phyloP scores from a whole-genome alignment of 306 rosid genomes.

The Castanopsis chinensis region DNA sequence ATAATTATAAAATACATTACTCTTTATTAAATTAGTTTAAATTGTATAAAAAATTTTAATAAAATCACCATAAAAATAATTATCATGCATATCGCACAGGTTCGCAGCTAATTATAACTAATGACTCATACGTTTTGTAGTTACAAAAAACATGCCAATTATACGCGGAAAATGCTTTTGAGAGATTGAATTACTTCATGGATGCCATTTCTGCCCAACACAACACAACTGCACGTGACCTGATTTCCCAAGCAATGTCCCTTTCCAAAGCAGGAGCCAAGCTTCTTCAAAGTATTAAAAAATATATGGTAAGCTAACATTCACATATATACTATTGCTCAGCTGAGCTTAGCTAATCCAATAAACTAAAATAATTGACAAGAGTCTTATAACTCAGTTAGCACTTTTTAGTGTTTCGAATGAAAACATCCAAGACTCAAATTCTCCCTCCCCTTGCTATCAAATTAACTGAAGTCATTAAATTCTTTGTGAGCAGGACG shows the following conservation, averaged over 20 bases:
- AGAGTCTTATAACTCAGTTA: too few relatives aligned
- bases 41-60: too few relatives aligned
- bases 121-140: slow-evolving; percentile 31
- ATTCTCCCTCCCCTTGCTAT: too few relatives aligned
- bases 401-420: too few relatives aligned
- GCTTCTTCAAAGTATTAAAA: slow-evolving; percentile 38
- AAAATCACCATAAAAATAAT: too few relatives aligned
- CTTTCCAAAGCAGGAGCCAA: slow-evolving; percentile 51
- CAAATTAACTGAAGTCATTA: not conserved
- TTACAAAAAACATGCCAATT: slow-evolving; percentile 35
- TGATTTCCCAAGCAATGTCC: slow-evolving; percentile 39
- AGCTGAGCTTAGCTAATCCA: too few relatives aligned
- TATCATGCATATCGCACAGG: too few relatives aligned
- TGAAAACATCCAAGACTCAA: too few relatives aligned
- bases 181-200: slow-evolving; percentile 46
- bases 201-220: slow-evolving; percentile 47
- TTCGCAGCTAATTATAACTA: too few relatives aligned
- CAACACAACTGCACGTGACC: slow-evolving; percentile 29
- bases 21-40: too few relatives aligned
- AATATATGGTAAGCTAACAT: slow-evolving; percentile 42
- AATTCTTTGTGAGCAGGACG: slow-evolving; percentile 45
- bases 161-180: slow-evolving; percentile 45
- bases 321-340: not conserved
- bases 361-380: not conserved
- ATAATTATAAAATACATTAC: too few relatives aligned